Base-by-base conservation (phyloP, 108 stramenopile genomes). In the Hondaea fermentalgiana region DNA sequence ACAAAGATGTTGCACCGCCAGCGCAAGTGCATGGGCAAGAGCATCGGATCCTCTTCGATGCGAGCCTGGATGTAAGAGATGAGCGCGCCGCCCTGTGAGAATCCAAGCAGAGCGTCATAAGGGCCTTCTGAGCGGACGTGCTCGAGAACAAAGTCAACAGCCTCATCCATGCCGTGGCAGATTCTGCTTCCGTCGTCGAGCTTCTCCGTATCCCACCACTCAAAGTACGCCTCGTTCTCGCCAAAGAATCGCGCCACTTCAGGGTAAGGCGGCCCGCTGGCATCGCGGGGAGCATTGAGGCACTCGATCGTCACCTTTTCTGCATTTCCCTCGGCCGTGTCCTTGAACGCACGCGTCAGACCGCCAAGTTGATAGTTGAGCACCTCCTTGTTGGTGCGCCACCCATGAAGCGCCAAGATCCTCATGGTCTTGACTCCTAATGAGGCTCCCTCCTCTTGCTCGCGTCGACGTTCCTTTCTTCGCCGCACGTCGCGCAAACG, bases 311-410 rank as follows among this genome's bases (percentile, higher is more conserved):
- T 45, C 49, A 83, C 51, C 5, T 10, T 12, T 23, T 83, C 76
- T 12, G 76, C 76, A 23, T 12, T 45, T 23, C 51, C 51, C 21
- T 17, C 64, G 10, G 49, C 45, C n/a, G 76, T 83, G 8, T 83
- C 23, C 51, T 47, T 53, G 51, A 83, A 53, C 14, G 76, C 76
- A 8, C 49, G 19, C 51, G 45, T 53, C n/a, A 83, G 51, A 12
- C 76, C 76, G 45, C 49, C 45, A 14, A 83, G 76, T 4, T 83
- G 76, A 45, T 45, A 83, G 43, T 10, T 53, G 49, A 83, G 76
- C 43, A 83, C 28, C 43, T 83, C 76, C 76, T 47, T 53, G 76
- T 83, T 83, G 3, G 76, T 83, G 76, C 76, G 76, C 76, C 76
- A 83, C 2, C 76, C 76, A 35, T 47, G 76, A 1, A 83, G 76